Evolutionary conservation across 495 filamentous ascomycete genomes (phyloP).

Genomic region (Amorphotheca resinae): DNA sequence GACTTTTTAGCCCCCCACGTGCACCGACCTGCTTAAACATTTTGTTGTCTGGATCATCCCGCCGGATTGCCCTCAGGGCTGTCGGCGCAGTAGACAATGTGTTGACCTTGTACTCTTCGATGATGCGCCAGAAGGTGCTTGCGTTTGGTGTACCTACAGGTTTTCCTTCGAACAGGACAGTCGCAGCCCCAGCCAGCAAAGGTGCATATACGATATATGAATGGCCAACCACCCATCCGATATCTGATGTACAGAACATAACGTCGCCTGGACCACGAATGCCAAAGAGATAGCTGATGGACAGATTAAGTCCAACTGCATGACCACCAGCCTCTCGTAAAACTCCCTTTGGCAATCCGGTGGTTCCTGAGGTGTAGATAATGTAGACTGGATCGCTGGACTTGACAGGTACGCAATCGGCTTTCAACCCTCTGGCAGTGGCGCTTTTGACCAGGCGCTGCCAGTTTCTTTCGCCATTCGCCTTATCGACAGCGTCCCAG

Average conservation of each 20-base stretch:
- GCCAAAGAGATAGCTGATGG: constrained; percentile 66
- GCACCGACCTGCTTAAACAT: constrained; percentile 47
- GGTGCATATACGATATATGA: constrained; percentile 79
- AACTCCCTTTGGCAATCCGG: constrained; percentile 81
- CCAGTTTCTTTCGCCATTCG: constrained; percentile 64
- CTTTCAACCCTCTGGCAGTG: constrained; percentile 47
- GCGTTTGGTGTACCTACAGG: constrained; percentile 83
- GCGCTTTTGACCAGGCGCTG: constrained; percentile 60
- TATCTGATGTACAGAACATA: constrained; percentile 75
- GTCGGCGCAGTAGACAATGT: constrained; percentile 77
- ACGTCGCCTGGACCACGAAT: constrained; percentile 72
- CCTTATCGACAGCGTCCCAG: constrained; percentile 55
- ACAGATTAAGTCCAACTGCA: constrained; percentile 71
- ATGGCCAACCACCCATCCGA: constrained; percentile 79
- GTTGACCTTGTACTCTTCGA: constrained; percentile 76
- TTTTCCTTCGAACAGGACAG: constrained; percentile 84
- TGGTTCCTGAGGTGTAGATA: constrained; percentile 80
- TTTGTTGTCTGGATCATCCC: constrained; percentile 66
- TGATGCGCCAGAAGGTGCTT: constrained; percentile 74
- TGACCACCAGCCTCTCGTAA: constrained; percentile 75
- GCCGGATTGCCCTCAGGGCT: constrained; percentile 73
- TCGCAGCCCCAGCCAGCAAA: constrained; percentile 72
- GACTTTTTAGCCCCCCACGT: constrained; percentile 50
- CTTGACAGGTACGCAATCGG: constrained; percentile 60
- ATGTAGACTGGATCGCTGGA: constrained; percentile 75